Evolutionary conservation across 1,284 basidiomycete genomes (phyloP), one percentile per base, ranked within the genome.

Genomic region (Rhodotorula sp.): DNA sequence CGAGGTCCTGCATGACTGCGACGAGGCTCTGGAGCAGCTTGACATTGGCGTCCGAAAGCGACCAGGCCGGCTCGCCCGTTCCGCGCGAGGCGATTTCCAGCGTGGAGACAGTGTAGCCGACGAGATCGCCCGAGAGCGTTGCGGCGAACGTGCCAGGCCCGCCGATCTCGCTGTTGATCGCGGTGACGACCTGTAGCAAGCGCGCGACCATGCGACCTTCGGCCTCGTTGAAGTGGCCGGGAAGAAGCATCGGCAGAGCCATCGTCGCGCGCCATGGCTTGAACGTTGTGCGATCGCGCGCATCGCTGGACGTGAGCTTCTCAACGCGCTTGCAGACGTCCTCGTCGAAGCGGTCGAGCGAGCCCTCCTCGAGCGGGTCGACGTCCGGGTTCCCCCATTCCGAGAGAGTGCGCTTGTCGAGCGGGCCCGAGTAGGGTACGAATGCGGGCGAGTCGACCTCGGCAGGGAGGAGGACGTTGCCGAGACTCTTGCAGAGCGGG

Each of bases 401-500:
- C 21, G 58, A 44, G 48, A 73, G 56, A 9, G 59, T 23, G 21
- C 63, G 67, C 17, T 45, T 42, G 52, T 68, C 64, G 41, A 66
- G 19, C 23, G 48, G 5, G 9, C 64, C 66, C 5, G 49, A 17
- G 44, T 58, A 71, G 5, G 70, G 71, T 27, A 49, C 44, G 62
- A 73, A 73, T 2, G 71, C 61, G 0, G 65, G 44, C 16, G 59
- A 61, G 56, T 68, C 64, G 61, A 61, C 50, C 17, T 66, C 59
- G 8, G 95, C 88, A 0, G 97, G 96, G 5, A 99, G 85, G 53
- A 99, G 89, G 48, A 93, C 88, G 81, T 99, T 99, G 16, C 96
- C 95, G 1, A 99, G 85, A 77, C 91, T 93, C 83, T 99, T 99
- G 85, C 97, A 99, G n/a, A 99, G 83, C 0, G 97, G 97, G 79